Percentiles rank a stretch among this genome's conserved stretches.
Evolutionary conservation across 2,329 filamentous ascomycete genomes (phyloP).

Genomic region (Onygena corvina): DNA sequence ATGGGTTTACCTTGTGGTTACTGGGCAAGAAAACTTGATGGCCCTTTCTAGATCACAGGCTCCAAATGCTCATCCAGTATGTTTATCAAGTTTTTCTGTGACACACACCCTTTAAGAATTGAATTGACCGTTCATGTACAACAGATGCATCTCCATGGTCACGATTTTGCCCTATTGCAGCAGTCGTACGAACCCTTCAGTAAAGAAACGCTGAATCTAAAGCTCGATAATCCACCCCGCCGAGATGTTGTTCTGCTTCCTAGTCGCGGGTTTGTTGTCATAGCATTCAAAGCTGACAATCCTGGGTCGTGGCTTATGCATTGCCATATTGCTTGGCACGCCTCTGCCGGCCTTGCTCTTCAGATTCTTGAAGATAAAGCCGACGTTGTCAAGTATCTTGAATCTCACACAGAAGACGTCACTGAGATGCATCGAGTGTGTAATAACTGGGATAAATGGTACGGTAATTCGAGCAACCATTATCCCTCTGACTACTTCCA

Average conservation of each 20-base stretch:
- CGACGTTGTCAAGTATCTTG: slow-evolving; percentile 9
- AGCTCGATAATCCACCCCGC: slow-evolving; percentile 32
- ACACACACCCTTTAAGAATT: no score
- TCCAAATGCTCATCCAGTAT: slow-evolving; percentile 12
- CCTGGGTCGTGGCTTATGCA: slow-evolving; percentile 46
- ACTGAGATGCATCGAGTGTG: slow-evolving; percentile 3
- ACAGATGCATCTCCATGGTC: slow-evolving; percentile 52
- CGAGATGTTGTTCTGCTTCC: slow-evolving; percentile 40
- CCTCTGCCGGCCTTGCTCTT: slow-evolving; percentile 46
- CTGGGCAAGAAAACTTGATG: slow-evolving; percentile 3
- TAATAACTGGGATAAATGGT: slow-evolving; percentile 7
- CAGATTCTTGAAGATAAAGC: slow-evolving; percentile 40
- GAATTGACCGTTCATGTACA: neutral
- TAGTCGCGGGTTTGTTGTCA: slow-evolving; percentile 35
- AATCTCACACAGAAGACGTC: slow-evolving; percentile 1
- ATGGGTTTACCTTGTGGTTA: slow-evolving; percentile 14
- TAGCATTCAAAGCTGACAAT: slow-evolving; percentile 42
- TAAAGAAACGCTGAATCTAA: slow-evolving; percentile 26
- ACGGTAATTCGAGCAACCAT: neutral
- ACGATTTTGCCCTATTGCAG: slow-evolving; percentile 57
- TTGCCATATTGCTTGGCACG: slow-evolving; percentile 51
- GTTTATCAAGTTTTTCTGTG: neutral
- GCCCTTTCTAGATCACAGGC: slow-evolving; percentile 1
- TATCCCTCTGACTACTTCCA: slow-evolving; percentile 7
- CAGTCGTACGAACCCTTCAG: slow-evolving; percentile 22